Evolutionary conservation across 441 rosid genomes (phyloP).

Genomic region (Melastoma candidum): DNA sequence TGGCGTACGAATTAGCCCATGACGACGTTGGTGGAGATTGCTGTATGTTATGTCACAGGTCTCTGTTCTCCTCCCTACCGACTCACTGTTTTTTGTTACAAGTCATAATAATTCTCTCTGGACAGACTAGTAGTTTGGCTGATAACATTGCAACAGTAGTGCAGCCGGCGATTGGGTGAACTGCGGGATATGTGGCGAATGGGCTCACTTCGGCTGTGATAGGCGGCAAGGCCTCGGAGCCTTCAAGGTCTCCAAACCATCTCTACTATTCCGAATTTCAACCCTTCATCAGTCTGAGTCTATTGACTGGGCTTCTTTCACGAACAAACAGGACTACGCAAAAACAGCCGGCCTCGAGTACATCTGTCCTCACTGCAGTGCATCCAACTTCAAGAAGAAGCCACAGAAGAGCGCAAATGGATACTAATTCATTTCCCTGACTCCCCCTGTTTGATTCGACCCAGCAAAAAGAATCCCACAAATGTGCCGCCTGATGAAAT

Average conservation of each 20-base stretch:
- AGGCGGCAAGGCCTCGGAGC: slow-evolving; percentile 98
- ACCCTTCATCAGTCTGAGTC: not conserved
- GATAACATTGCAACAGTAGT: slow-evolving; percentile 54
- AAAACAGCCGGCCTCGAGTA: slow-evolving; percentile 97
- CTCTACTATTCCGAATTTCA: not conserved
- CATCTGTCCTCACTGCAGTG: slow-evolving; percentile 88
- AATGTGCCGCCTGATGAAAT: no score
- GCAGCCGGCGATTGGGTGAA: slow-evolving; percentile 99
- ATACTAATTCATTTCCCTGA: slow-evolving; percentile 20
- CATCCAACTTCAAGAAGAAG: slow-evolving; percentile 79
- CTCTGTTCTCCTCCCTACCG: slow-evolving; percentile 13
- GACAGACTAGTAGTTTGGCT: slow-evolving; percentile 8
- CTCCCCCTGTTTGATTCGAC: no score
- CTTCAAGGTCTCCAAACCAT: slow-evolving; percentile 51
- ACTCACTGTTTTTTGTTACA: not conserved
- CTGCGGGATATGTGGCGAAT: slow-evolving; percentile 93
- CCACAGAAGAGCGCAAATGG: slow-evolving; percentile 69
- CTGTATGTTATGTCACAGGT: slow-evolving; percentile 96
- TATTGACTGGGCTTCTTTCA: not conserved
- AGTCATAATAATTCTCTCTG: not conserved
- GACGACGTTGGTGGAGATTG: slow-evolving; percentile 99
- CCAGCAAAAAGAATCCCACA: no score
- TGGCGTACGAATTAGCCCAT: slow-evolving; percentile 96
- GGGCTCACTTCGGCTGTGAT: slow-evolving; percentile 99
- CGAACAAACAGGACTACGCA: slow-evolving; percentile 77